Percentiles rank a stretch among this genome's conserved stretches.
Conservation (phyloP, 208 protist species). For the Trypanosoma melophagium region DNA sequence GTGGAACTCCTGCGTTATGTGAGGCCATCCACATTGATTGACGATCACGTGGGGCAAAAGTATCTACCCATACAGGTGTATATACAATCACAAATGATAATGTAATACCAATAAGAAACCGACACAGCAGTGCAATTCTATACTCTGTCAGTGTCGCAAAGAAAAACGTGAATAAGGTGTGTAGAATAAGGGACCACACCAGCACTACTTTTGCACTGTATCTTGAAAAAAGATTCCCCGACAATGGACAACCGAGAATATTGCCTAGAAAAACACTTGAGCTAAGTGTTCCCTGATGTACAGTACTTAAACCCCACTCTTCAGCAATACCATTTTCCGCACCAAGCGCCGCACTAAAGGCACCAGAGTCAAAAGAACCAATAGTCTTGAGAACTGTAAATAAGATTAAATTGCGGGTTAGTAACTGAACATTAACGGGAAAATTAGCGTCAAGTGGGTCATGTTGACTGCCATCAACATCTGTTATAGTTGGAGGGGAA, state of each 20-base stretch:
- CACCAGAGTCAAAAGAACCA: conserved; percentile 86
- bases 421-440: conserved; percentile 21
- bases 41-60: conserved; percentile 79
- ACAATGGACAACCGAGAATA: conserved; percentile 76
- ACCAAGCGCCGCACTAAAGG: conserved; percentile 81
- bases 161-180: conserved; percentile 79
- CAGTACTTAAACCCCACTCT: conserved; percentile 48
- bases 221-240: conserved; percentile 67
- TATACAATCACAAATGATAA: conserved; percentile 92
- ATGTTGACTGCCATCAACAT: background rate
- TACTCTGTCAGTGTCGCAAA: conserved; percentile 64
- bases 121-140: conserved; percentile 51
- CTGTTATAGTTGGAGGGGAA: background rate
- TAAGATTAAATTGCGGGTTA: conserved; percentile 65
- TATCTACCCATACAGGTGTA: conserved; percentile 92
- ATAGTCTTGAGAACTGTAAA: conserved; percentile 85
- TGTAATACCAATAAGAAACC: conserved; percentile 88
- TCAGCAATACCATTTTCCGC: conserved; percentile 71
- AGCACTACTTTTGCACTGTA: conserved; percentile 72
- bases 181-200: conserved; percentile 49
- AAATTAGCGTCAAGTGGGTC: conserved; percentile 1
- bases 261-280: conserved; percentile 88
- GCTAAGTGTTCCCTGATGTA: conserved; percentile 65
- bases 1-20: conserved; percentile 87
- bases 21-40: conserved; percentile 91